Evolutionary conservation across 352 stramenopile species (phyloP), one percentile per base, ranked within the genome.

Genomic region (Globisporangium yorkense): DNA sequence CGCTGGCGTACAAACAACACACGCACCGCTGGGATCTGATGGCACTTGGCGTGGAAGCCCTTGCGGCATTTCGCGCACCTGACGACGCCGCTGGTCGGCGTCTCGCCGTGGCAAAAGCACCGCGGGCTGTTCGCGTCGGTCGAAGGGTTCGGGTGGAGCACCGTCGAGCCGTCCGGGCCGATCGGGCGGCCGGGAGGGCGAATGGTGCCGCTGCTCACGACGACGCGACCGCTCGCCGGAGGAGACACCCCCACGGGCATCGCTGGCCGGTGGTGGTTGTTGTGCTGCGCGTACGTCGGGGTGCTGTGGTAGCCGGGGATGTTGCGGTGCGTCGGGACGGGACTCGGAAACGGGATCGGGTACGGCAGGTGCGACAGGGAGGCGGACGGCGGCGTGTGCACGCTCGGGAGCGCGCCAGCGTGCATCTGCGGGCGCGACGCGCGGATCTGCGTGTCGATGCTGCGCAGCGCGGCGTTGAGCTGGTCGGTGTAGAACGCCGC

Each of bases 11-110:
- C 27, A 54, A 18, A 41, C 24, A 58, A 31, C 7, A 44, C 18
- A 63, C 62, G 7, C 52, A 88, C 75, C 62, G 71, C 73, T 56
- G 81, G 64, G 49, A 89, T 64, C 59, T 91, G 80, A 51, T 91
- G 79, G 54, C 82, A 94, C 51, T 91, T 91, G 51, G 75, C 77
- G 64, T 94, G 84, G 21, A 92, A 80, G n/a, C 43, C 45, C n/a
- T 82, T 59, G 1, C 62, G 61, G 47, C 84, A 94, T 15, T 70
- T 61, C 8, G 60, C 37, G 58, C 84, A 94, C 47, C 65, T 67
- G 48, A 89, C 58, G 41, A 82, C 58, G 27, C 78, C 76, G 8
- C 79, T 77, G 0, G 54, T 59, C 5, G 49, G 20, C 5, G 44
- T 45, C 27, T 58, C 51, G 12, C 44, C 54, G 3, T 54, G 61